phyloP scores from a whole-genome alignment of 768 basidiomycete genomes.

The Rhizopogon vesiculosus region DNA sequence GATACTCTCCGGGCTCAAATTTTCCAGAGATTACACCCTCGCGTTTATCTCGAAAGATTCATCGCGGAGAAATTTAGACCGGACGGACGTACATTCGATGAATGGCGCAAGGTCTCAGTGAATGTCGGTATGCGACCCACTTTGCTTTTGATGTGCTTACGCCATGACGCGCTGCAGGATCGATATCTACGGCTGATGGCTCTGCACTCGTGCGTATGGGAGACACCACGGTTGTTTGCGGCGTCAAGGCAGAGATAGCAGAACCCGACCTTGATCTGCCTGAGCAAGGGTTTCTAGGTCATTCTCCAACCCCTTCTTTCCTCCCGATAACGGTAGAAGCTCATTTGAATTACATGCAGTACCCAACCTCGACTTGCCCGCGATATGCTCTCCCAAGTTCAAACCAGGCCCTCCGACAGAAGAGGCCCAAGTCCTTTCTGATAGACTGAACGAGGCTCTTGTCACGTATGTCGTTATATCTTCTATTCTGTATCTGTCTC shows the following conservation, averaged over 20 bases:
- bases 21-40: slow-evolving; percentile 88
- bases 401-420: slow-evolving; percentile 94
- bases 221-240: slow-evolving; percentile 92
- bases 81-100: slow-evolving; percentile 68
- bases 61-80: slow-evolving; percentile 73
- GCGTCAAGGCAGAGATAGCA: slow-evolving; percentile 92
- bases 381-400: slow-evolving; percentile 89
- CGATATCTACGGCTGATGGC: slow-evolving; percentile 90
- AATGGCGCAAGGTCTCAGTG: slow-evolving; percentile 71
- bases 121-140: slow-evolving; percentile 65
- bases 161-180: slow-evolving; percentile 45
- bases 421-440: slow-evolving; percentile 89
- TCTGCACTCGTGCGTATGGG: slow-evolving; percentile 90
- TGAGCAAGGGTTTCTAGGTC: slow-evolving; percentile 80
- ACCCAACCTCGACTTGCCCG: slow-evolving; percentile 91
- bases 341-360: slow-evolving; percentile 40
- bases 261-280: slow-evolving; percentile 81
- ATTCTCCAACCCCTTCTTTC: slow-evolving; percentile 14
- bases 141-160: not conserved
- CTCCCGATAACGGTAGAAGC: not conserved
- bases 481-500: not conserved
- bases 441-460: slow-evolving; percentile 76
- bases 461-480: slow-evolving; percentile 46
- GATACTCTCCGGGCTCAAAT: slow-evolving; percentile 34
- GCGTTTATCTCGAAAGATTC: slow-evolving; percentile 83